Evolutionary conservation across 2,329 filamentous ascomycete species (phyloP), one percentile per base, ranked within the genome.

Genomic region (Cladosporium halotolerans): DNA sequence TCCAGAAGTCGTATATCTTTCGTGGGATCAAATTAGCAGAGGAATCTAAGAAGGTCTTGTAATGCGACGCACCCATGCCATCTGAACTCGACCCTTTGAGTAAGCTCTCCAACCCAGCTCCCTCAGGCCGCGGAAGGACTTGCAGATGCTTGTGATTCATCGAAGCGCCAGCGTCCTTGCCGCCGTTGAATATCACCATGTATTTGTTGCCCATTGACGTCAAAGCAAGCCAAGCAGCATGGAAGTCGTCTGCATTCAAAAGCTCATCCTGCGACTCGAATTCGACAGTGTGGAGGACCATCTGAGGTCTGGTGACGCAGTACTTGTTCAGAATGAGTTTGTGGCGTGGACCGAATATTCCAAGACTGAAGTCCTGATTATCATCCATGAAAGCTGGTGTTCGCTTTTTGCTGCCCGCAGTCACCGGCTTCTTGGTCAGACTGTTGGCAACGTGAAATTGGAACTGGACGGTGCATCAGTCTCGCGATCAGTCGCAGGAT

Each of bases 121-220:
- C 57, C 0, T 50, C 53, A 3, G 71, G 70, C 46, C 63, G 60
- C 0, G 66, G 69, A 45, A 75, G 67, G 1, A 75, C 52, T 54
- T 76, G 73, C 55, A 75, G 61, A 60, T 76, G 73, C 57, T 76
- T 76, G 59, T 76, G 73, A 3, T 72, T 71, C 52, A 73, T 68
- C 11, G 68, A 72, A 1, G 65, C 69, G 14, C 73, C 74, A 46
- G 69, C 70, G 23, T 73, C 69, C 40, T 70, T 68, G 11, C 74
- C 74, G 47, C 73, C 75, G 56, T 76, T 76, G 60, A 71, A 76
- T 34, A 76, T 71, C 46, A 71, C 63, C 61, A 76, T 67, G 28
- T 68, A 67, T 19, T 56, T 53, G 3, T 56, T 52, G 43, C 56
- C 39, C 31, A 70, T 57, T 11, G 58, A 55, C 13, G 54, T 49